Conservation (phyloP, 257 asterid genomes). For the Petunia secreta region DNA sequence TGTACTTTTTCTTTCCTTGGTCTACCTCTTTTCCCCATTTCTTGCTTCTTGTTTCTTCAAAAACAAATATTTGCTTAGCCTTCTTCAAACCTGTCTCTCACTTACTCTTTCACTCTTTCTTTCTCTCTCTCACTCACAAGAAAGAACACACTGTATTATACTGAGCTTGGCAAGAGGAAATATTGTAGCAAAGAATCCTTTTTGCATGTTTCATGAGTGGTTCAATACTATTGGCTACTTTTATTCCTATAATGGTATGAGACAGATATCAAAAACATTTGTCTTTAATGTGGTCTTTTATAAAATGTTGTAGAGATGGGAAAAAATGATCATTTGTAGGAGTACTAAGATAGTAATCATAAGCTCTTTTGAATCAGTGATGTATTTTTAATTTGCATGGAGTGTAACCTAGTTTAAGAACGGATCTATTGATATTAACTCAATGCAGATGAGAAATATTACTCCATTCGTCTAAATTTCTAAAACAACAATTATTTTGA, state of each 20-base stretch:
- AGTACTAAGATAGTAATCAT: not conserved
- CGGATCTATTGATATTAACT: too few relatives aligned
- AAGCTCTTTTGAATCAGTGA: not conserved
- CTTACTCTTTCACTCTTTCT: not conserved
- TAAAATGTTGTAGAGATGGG: not conserved
- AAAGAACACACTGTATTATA: too few relatives aligned
- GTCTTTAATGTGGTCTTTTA: not conserved
- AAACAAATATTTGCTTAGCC: not conserved
- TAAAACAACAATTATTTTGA: too few relatives aligned
- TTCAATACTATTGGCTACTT: not conserved
- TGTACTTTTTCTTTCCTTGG: not conserved
- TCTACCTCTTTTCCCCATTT: conserved; percentile 19
- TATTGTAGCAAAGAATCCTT: not conserved
- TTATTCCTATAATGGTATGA: not conserved
- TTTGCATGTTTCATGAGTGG: not conserved
- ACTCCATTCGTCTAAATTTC: too few relatives aligned
- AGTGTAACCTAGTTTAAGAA: too few relatives aligned
- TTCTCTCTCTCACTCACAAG: not conserved
- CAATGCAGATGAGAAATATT: too few relatives aligned
- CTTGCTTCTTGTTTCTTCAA: not conserved
- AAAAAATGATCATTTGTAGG: not conserved
- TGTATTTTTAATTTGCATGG: not conserved
- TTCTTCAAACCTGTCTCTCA: not conserved
- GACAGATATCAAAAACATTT: not conserved
- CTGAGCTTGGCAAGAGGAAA: not conserved